Percentiles rank a stretch among this genome's conserved stretches.
These are phyloP conservation scores for Fraxinus angustifolia DNA, from an alignment of 305 asterid genomes.

Conservation along the genomic window DNA sequence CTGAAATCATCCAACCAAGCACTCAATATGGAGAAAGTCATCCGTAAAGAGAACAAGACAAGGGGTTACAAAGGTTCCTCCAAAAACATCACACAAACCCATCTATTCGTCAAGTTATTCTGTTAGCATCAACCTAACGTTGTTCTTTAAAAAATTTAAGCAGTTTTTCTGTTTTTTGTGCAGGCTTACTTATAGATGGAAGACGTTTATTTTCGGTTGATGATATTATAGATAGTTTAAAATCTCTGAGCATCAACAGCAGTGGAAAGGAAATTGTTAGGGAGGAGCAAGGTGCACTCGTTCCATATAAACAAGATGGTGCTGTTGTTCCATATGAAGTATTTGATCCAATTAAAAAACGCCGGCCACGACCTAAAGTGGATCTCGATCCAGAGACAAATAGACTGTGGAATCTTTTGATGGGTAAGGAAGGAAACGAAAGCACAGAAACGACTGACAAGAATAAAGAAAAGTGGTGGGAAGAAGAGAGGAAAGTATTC, in stretches of 20 bases:
- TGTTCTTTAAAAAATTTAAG: conserved; percentile 17
- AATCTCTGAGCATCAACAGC: conserved; percentile 39
- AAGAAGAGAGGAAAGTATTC: conserved; percentile 69
- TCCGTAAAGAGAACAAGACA: conserved; percentile 32
- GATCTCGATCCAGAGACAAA: conserved; percentile 90
- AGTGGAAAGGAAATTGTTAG: conserved; percentile 28
- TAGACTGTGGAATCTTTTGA: conserved; percentile 81
- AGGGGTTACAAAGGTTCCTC: conserved; percentile 33
- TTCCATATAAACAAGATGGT: conserved; percentile 63
- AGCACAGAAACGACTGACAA: conserved; percentile 49
- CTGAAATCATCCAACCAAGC: conserved; percentile 35
- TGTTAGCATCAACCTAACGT: conserved; percentile 19
- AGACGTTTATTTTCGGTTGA: conserved; percentile 33
- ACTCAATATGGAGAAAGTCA: conserved; percentile 26
- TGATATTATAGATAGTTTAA: conserved; percentile 38
- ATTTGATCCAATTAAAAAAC: conserved; percentile 50
- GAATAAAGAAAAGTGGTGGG: conserved; percentile 78
- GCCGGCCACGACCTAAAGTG: conserved; percentile 71
- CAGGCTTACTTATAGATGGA: conserved; percentile 42
- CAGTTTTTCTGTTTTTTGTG: conserved; percentile 22
- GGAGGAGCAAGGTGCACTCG: conserved; percentile 52
- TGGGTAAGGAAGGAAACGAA: conserved; percentile 68
- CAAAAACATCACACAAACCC: conserved; percentile 47
- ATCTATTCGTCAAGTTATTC: conserved; percentile 17
- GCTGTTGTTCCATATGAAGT: conserved; percentile 56